Conservation (phyloP, 345 rosid genomes). For the Gossypium mustelinum region DNA sequence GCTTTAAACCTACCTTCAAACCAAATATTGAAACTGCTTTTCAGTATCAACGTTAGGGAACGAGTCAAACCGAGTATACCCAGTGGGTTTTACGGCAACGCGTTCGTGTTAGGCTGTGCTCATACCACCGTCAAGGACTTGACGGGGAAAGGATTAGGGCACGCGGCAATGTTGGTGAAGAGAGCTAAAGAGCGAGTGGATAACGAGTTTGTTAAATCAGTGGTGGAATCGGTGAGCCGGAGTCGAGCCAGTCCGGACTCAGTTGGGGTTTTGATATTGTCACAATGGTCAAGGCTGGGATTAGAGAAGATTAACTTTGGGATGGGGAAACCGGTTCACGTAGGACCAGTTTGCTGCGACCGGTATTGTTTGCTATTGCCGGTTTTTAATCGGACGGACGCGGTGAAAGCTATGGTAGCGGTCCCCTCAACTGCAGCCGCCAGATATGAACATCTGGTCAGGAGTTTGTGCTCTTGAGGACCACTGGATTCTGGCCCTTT, state of each 20-base stretch:
- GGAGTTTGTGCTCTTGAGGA: conserved; percentile 20
- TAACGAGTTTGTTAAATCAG: conserved; percentile 50
- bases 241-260: conserved; percentile 56
- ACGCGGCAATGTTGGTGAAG: conserved; percentile 55
- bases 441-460: conserved; percentile 47
- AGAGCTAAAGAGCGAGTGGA: conserved; percentile 64
- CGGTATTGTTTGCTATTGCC: conserved; percentile 76
- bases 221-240: conserved; percentile 53
- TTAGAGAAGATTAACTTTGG: conserved; percentile 77
- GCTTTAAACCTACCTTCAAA: conserved; percentile 58
- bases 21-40: conserved; percentile 65
- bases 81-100: conserved; percentile 76
- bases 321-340: conserved; percentile 59
- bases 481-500: conserved; percentile 13
- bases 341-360: conserved; percentile 67
- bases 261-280: conserved; percentile 62
- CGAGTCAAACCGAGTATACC: conserved; percentile 74
- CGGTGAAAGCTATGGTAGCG: conserved; percentile 73
- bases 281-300: conserved; percentile 91
- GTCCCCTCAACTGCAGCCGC: conserved; percentile 60
- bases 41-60: conserved; percentile 59
- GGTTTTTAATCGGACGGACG: conserved; percentile 43
- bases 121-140: conserved; percentile 55
- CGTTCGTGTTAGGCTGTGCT: conserved; percentile 74
- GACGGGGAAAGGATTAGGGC: conserved; percentile 50